Base-by-base conservation (phyloP, 768 basidiomycete species). In the Fistulinella prunicolor region DNA sequence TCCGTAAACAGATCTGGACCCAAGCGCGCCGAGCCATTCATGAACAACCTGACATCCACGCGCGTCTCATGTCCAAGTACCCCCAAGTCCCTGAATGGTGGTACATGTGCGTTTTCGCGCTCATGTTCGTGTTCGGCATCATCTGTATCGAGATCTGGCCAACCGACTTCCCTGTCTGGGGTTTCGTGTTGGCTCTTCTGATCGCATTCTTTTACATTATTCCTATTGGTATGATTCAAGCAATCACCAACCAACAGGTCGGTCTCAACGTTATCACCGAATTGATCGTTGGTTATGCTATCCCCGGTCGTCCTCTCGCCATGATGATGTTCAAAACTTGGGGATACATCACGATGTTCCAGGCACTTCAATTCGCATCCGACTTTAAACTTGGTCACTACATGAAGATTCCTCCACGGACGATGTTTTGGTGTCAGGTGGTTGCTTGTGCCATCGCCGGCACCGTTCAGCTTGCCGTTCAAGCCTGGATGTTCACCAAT, bases 251-350 rank as follows among this genome's bases (percentile, higher is more conserved):
- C 64, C 82, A 86, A 58, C 84, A 88, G 65, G 74, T 89, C 46
- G 85, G 75, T 60, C 62, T 79, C 10, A 79, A 77, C 59, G 86
- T 89, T 23, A 78, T 89, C 50, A 83, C 86, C 2, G 87, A 90
- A 60, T 71, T 89, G 23, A 78, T 89, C 45, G 78, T 83, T 35
- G 87, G 87, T 13, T 70, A 68, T 46, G 62, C 71, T 26, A 63
- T 77, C 20, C 76, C 76, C 54, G 86, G 87, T 9, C 78, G 76
- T 50, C 85, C 88, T 5, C 76, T 86, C 49, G 85, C 86, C 2
- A 81, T 85, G 79, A 85, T 87, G 84, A 79, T 86, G 77, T 85
- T 82, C 73, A 84, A 83, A 70, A 83, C 77, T 4, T 85, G 77
- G 68, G 82, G 80, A 8, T 86, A 85, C 60, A 77, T 83, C 38